phyloP scores from a whole-genome alignment of 352 stramenopile species.

The Globisporangium polare region DNA sequence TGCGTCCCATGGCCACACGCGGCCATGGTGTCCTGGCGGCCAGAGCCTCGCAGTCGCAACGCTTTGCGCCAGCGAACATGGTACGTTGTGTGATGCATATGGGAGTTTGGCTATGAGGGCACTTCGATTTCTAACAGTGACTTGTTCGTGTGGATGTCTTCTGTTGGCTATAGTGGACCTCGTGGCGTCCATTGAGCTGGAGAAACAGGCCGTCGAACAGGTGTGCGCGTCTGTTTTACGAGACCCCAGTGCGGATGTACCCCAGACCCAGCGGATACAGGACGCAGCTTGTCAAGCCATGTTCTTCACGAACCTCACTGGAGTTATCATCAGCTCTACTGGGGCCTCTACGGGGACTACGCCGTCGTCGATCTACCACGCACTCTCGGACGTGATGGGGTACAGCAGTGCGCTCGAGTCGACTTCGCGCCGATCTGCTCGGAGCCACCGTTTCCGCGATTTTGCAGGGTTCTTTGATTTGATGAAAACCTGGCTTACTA shows the following conservation, averaged over 20 bases:
- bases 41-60: constrained; percentile 2
- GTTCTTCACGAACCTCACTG: constrained; percentile 9
- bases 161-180: constrained; percentile 22
- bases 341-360: background rate
- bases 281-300: background rate
- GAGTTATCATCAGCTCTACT: background rate
- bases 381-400: constrained; percentile 3
- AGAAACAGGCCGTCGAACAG: constrained; percentile 32
- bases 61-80: background rate
- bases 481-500: constrained; percentile 27
- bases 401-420: background rate
- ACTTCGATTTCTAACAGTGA: background rate
- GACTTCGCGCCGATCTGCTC: background rate
- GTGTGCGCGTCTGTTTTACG: constrained; percentile 18
- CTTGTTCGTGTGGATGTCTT: no score
- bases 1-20: background rate
- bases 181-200: constrained; percentile 27
- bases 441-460: constrained; percentile 25
- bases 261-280: constrained; percentile 1
- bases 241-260: background rate
- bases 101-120: background rate
- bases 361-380: constrained; percentile 2
- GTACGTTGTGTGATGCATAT: background rate
- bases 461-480: constrained; percentile 25
- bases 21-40: constrained; percentile 10